Percentiles rank a stretch among this genome's conserved stretches.
Conservation (phyloP, 192 early-diverging fungal species). For the Coemansia sp. region DNA sequence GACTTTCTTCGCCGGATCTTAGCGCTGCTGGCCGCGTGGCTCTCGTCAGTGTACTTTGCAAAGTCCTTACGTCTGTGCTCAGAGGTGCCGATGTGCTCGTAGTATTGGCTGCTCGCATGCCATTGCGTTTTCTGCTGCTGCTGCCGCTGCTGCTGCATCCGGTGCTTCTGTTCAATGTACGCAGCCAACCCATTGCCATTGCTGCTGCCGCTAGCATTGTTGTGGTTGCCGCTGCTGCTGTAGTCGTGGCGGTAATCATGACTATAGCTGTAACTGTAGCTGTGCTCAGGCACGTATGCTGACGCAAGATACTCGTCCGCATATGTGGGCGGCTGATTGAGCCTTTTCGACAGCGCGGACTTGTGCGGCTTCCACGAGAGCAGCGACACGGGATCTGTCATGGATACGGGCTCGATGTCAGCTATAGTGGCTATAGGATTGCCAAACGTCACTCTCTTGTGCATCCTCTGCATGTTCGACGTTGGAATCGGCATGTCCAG, state of each 20-base stretch:
- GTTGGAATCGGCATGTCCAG: neutral
- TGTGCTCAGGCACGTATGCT: neutral
- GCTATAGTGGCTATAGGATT: conserved; percentile 26
- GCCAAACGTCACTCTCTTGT: conserved; percentile 40
- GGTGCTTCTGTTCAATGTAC: neutral
- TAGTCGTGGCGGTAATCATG: neutral
- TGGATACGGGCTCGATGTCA: conserved; percentile 1
- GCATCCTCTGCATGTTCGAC: conserved; percentile 5
- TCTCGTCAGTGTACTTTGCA: neutral
- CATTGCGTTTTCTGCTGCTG: neutral
- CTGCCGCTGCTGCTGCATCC: neutral
- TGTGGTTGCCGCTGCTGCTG: neutral
- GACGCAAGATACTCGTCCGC: conserved; percentile 5
- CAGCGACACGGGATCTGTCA: neutral
- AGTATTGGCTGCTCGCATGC: neutral
- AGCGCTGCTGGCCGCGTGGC: neutral
- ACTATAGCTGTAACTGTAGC: neutral
- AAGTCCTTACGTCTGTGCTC: neutral
- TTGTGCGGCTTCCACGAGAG: neutral
- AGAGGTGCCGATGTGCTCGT: neutral
- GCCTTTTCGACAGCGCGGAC: neutral
- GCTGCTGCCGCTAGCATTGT: neutral
- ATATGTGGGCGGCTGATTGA: conserved; percentile 7
- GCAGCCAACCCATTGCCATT: neutral
- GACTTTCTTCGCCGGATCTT: neutral